Base-by-base conservation (phyloP, 768 basidiomycete species). In the Cystofilobasidium capitatum region DNA sequence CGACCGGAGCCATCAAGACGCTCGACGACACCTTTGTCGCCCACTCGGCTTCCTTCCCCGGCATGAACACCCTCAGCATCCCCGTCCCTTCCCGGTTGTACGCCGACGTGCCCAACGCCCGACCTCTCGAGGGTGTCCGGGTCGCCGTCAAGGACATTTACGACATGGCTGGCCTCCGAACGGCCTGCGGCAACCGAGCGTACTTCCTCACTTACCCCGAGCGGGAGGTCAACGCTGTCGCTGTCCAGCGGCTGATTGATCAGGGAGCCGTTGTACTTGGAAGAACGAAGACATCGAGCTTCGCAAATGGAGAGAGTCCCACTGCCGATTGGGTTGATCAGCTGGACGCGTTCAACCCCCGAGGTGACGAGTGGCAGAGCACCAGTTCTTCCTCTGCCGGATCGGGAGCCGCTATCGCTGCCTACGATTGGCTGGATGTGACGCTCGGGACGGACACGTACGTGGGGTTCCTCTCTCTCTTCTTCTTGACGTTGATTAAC, bases 261-360 rank as follows among this genome's bases (percentile, higher is more conserved):
- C 78, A 80, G 44, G 84, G 84, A 29, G 81, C 81, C 22, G 74
- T 80, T 14, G 75, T 83, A 69, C 78, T 85, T 2, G 83, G 83
- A 40, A 85, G 84, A 72, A 80, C 81, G 10, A 82, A 81, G 65
- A 81, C 81, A 3, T 65, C 66, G 5, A 49, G 59, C 59, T 74
- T 61, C 36, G 72, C 71, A 9, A 73, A 70, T 39, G 71, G 71
- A 17, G 71, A 65, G 44, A 49, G 40, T 26, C 33, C 62, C 36
- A 72, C 74, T 2, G 68, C 71, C 4, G 63, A 66, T 63, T 74
- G 71, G 74, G 72, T 73, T 14, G 73, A 72, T 47, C 70, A 71
- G 42, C 62, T 70, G 49, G 68, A 57, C 49, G 72, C 76, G 10
- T 77, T 72, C 71, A 73, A 73, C 37, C 65, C 73, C 39, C 72